A percentile compares a stretch with the other conserved stretches of the same genome.
Evolutionary conservation across 2,329 filamentous ascomycete genomes (phyloP).

Genomic region (Pseudophaeomoniella oleicola): DNA sequence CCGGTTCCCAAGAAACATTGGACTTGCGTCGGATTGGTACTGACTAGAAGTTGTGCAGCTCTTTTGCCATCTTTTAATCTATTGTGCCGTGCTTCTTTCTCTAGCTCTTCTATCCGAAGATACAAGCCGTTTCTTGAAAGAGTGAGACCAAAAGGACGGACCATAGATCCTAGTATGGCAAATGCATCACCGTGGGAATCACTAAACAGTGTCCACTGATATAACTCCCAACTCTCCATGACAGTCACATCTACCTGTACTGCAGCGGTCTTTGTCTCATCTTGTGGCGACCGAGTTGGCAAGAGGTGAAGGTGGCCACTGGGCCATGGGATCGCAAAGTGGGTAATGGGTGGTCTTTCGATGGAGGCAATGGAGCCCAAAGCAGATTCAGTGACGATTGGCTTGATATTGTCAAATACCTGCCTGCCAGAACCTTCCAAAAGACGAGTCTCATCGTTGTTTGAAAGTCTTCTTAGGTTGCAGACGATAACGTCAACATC

Average conservation of each 20-base stretch:
- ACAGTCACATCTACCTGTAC: constrained; percentile 58
- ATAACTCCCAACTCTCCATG: constrained; percentile 25
- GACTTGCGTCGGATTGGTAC: constrained; percentile 38
- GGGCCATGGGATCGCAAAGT: constrained; percentile 14
- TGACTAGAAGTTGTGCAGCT: constrained; percentile 43
- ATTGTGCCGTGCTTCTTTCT: constrained; percentile 31
- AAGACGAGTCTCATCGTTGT: too few relatives aligned
- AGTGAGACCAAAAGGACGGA: constrained; percentile 52
- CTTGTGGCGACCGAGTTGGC: neutral
- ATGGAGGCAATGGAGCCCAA: constrained; percentile 2
- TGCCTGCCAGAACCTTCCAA: too few relatives aligned
- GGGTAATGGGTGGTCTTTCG: constrained; percentile 15
- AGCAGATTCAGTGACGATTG: neutral
- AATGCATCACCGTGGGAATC: constrained; percentile 59
- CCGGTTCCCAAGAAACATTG: constrained; percentile 52
- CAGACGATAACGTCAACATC: constrained; percentile 63
- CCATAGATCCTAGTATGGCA: constrained; percentile 49
- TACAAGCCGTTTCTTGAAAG: constrained; percentile 49
- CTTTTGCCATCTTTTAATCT: constrained; percentile 26
- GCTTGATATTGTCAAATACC: neutral
- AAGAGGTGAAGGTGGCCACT: constrained; percentile 2
- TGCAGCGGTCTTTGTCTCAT: neutral
- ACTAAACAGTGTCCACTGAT: constrained; percentile 53
- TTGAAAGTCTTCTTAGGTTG: constrained; percentile 15
- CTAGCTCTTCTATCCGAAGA: constrained; percentile 54